Evolutionary conservation across 805 yeast species (phyloP).

Genomic region (Pichia californica): DNA sequence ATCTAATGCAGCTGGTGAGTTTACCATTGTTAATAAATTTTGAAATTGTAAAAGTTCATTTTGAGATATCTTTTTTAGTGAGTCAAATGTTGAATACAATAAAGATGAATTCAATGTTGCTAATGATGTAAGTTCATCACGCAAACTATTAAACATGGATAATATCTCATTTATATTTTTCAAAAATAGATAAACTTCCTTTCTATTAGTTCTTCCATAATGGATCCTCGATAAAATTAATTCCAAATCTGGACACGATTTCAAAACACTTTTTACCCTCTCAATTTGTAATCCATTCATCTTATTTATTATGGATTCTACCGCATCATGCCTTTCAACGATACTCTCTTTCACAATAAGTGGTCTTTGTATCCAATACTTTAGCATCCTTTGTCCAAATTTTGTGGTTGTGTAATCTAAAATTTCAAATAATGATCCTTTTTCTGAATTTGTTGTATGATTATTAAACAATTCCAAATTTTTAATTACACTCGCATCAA

Average conservation of each 20-base stretch:
- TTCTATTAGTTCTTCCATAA: constrained; percentile 51
- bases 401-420: constrained; percentile 74
- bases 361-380: constrained; percentile 74
- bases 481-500: constrained; percentile 59
- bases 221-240: constrained; percentile 51
- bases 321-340: constrained; percentile 56
- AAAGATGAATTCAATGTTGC: constrained; percentile 16
- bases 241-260: constrained; percentile 47
- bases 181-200: constrained; percentile 52
- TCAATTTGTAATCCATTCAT: constrained; percentile 34
- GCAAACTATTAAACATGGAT: constrained; percentile 22
- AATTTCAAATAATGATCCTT: constrained; percentile 75
- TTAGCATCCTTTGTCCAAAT: constrained; percentile 64
- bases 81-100: constrained; percentile 7
- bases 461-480: constrained; percentile 73
- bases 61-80: neutral
- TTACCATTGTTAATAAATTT: constrained; percentile 37
- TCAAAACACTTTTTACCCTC: constrained; percentile 22
- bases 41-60: constrained; percentile 2
- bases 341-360: constrained; percentile 49
- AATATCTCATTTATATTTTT: constrained; percentile 36
- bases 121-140: constrained; percentile 14
- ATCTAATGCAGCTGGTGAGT: constrained; percentile 45
- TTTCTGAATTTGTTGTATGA: constrained; percentile 43
- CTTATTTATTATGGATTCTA: constrained; percentile 39